A percentile compares a stretch with the other conserved stretches of the same genome.
Evolutionary conservation across 176 grass and related monocot species (phyloP).

Genomic region (Triticum turgidum): DNA sequence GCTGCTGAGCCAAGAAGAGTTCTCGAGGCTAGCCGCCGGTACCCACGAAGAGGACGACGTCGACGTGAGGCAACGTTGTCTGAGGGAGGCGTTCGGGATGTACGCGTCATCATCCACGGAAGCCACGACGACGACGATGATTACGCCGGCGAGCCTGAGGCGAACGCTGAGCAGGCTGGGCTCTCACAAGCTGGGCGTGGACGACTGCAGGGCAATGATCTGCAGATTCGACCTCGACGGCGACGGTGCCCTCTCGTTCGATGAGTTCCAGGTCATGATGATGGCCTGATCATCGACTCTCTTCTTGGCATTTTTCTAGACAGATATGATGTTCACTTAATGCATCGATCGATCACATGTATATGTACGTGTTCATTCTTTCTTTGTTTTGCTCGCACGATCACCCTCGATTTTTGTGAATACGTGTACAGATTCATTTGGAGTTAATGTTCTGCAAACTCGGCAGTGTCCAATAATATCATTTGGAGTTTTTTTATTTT

Average conservation of each 20-base stretch:
- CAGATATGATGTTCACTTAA: background rate
- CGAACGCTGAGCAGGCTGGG: conserved; percentile 48
- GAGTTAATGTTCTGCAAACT: too few species aligned
- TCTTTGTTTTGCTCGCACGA: background rate
- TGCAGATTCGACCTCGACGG: conserved; percentile 65
- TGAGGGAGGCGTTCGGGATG: conserved; percentile 57
- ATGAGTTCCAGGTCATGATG: conserved; percentile 73
- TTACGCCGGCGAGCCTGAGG: conserved; percentile 57
- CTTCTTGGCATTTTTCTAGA: background rate
- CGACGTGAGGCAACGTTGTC: conserved; percentile 22
- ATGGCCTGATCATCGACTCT: conserved; percentile 7
- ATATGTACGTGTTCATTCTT: background rate
- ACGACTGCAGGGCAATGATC: conserved; percentile 66
- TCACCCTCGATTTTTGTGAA: too few species aligned
- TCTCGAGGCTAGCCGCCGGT: conserved; percentile 13
- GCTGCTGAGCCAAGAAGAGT: conserved; percentile 34
- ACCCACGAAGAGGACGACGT: background rate
- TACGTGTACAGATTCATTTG: too few species aligned
- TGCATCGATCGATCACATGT: background rate
- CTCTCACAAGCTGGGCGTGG: conserved; percentile 13
- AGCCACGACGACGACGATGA: conserved; percentile 1
- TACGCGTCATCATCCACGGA: conserved; percentile 27
- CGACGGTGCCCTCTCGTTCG: conserved; percentile 53
- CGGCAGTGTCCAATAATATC: too few species aligned
- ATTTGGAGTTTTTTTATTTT: too few species aligned